Evolutionary conservation across 257 asterid genomes (phyloP), one percentile per base, ranked within the genome.

Genomic region (Solanum chiquidenum): DNA sequence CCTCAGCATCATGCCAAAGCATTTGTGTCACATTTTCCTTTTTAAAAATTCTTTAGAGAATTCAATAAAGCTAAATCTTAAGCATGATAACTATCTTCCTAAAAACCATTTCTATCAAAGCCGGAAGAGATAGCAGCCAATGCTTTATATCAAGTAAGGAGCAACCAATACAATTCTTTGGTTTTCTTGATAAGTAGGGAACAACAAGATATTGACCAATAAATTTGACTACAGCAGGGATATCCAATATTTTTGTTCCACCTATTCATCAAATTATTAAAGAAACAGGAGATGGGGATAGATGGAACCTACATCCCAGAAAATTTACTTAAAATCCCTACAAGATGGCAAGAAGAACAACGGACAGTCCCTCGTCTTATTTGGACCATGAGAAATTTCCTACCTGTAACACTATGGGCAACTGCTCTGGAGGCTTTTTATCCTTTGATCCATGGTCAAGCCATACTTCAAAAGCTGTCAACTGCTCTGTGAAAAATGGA

Each of bases 381-480:
- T 75, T 79, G 83, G 83, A 83, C 68, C 80, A 83, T 66, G 69
- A 79, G 68, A 83, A 87, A 66, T 77, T 38, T 69, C 91, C 71
- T 68, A 96, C 99, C 99, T 97, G 99, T 89, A 97, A 99, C 91
- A 97, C 99, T 88, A 97, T 97, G 74, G 99, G 99, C 88, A 97
- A 91, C 94, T 96, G 99, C 82, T 97, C 99, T 7, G 99, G 99
- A 83, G 98, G 98, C 87, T 97, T 97, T 90, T 97, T 97, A 88
- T 91, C 90, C 89, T 97, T 98, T 77, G 99, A 97, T 89, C 99
- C 99, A 93, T 96, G 99, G 93, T 97, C 98, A 88, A 97, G 99
- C 99, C 99, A 97, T 84, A 97, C 98, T 91, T 97, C 99, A 94
- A 97, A 97, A 83, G 99, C 99, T 44, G 98, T 95, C 92, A 97